Evolutionary conservation across 2,329 filamentous ascomycete genomes (phyloP), one percentile per base, ranked within the genome.

Genomic region (Cladosporium sp.): DNA sequence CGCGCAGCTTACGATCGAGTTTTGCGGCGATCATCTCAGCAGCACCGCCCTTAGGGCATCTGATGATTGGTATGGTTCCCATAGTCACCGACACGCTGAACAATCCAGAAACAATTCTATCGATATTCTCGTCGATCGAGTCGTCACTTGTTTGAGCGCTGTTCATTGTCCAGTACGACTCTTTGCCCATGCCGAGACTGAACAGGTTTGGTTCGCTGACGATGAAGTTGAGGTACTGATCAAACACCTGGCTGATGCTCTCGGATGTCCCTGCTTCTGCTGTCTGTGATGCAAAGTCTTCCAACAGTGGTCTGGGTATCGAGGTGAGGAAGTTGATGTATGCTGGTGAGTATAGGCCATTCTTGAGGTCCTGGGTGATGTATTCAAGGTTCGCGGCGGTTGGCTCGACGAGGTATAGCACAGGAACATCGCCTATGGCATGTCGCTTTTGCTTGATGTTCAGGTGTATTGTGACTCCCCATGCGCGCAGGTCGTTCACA

Each of bases 51-150:
- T 94, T 96, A 6, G 94, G 92, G 70, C 91, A 97, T 65, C 94
- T 83, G 69, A 99, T 97, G 66, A 99, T 92, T 6, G 94, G 94
- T 66, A 99, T 96, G 2, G 92, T 87, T 61, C 89, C 89, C 91
- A 97, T 96, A 5, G 94, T 99, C n/a, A 96, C 94, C 60, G 94
- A 88, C 51, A 99, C 94, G 63, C 92, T 97, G 76, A 97, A 99
- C n/a, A 99, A 79, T 0, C 94, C 94, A 68, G 89, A 95, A 52
- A 99, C 94, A 63, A 97, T 93, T 65, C 87, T 87, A 73, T 99
- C 93, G 34, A 99, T 84, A 38, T 94, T 86, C 55, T 83, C 80
- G 69, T 97, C 94, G 57, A 99, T 82, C 70, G 94, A 89, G 60
- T 94, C 90, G 67, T 97, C 94, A 64, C 88, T 90, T 2, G 92